Evolutionary conservation across 2,329 filamentous ascomycete genomes (phyloP).

Genomic region (Chaetomiaceae sp.): DNA sequence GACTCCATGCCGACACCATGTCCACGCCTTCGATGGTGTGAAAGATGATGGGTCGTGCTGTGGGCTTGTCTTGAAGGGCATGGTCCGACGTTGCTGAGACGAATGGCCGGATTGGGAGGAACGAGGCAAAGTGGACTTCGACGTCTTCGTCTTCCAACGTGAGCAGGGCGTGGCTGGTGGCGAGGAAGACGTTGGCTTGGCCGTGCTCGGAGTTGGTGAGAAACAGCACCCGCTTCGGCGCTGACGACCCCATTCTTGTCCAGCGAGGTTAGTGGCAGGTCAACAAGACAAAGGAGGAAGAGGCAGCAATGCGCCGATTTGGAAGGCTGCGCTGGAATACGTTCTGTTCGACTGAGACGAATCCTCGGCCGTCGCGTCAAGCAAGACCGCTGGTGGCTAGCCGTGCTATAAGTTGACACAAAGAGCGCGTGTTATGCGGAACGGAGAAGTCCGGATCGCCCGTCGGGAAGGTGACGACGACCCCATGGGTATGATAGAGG

Average conservation of each 20-base stretch:
- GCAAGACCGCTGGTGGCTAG: no score
- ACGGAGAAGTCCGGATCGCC: no score
- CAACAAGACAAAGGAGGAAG: no score
- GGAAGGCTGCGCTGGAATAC: no score
- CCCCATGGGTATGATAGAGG: no score
- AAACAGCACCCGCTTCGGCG: not conserved
- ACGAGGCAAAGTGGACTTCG: slow-evolving; percentile 6
- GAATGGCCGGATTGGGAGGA: not conserved
- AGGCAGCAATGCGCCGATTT: no score
- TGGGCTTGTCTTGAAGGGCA: not conserved
- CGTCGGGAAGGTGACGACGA: no score
- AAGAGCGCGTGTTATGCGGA: no score
- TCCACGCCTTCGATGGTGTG: not conserved
- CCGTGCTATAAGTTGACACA: no score
- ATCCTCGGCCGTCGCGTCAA: no score
- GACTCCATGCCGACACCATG: not conserved
- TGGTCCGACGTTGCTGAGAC: not conserved
- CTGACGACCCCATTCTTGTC: no score
- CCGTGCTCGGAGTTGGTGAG: slow-evolving; percentile 7
- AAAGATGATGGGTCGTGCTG: not conserved
- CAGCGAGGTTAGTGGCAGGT: not conserved
- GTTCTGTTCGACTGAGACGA: no score
- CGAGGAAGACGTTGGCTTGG: slow-evolving; percentile 7
- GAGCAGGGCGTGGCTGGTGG: slow-evolving; percentile 1
- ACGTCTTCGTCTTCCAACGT: not conserved